Base-by-base conservation (phyloP, 768 basidiomycete genomes). In the Pholiota conissans region DNA sequence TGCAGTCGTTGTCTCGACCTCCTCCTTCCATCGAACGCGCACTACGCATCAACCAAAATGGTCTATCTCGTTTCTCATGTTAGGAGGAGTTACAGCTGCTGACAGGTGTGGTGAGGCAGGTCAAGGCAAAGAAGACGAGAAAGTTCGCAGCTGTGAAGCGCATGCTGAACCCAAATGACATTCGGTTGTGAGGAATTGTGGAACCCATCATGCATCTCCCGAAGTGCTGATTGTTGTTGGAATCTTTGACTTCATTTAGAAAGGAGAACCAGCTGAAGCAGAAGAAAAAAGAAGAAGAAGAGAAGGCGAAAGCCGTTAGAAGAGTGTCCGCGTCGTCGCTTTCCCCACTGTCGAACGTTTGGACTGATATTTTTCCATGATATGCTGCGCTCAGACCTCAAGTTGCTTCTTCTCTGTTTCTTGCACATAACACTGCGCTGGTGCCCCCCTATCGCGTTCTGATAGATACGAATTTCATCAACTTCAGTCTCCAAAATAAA, bases 401-500 rank as follows among this genome's bases (percentile, higher is more conserved):
- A 68, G 80, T 90, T 40, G 86, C 95, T n/a, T 91, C 94, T 28
- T 93, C 95, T 18, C 79, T 98, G 63, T 98, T 98, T 79, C 80
- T 99, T 39, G 87, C 90, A 3, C 97, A 98, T 72, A 98, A 99
- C 71, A 87, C 90, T 20, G 90, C 97, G 18, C 90, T 99, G 47
- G 95, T 93, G 0, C 97, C 97, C 0, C 97, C 97, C 3, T 99
- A 98, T 70, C 87, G 96, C 18, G 93, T 99, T 26, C 84, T 99
- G 35, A 93, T 99, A 59, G 97, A 99, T 73, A 99, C 97, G 69
- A 99, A 99, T 71, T 98, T 99, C 65, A 99, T 99, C 81, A 98
- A 98, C 70, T 96, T 98, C 71, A 93, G 90, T 63, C 81, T 99
- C 49, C 97, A 99, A 76, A 99, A 98, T 74, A 97, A 98, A 72